Conservation (phyloP, 2,329 filamentous ascomycete genomes). For the Trichoderma semiorbis region DNA sequence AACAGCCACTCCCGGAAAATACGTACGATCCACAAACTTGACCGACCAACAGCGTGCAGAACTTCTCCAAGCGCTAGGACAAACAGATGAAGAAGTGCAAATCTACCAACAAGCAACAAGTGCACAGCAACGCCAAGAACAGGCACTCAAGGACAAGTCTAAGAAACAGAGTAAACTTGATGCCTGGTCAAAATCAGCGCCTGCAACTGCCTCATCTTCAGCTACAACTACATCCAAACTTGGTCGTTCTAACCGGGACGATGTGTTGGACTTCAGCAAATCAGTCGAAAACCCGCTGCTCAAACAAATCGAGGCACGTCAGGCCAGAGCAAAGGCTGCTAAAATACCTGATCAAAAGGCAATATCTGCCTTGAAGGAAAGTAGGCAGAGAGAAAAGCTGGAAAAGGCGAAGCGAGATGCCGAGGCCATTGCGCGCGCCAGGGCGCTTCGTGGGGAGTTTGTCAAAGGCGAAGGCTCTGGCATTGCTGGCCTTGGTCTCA, state of each 20-base stretch:
- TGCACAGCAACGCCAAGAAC: conserved; percentile 25
- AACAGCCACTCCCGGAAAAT: conserved; percentile 51
- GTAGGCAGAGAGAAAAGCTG: conserved; percentile 70
- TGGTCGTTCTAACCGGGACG: conserved; percentile 42
- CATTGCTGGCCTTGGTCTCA: conserved; percentile 64
- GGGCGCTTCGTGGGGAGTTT: conserved; percentile 39
- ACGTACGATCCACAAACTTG: conserved; percentile 71
- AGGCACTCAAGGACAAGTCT: conserved; percentile 32
- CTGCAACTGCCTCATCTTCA: conserved; percentile 23
- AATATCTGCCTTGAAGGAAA: conserved; percentile 58
- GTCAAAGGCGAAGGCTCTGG: conserved; percentile 71
- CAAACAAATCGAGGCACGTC: conserved; percentile 43
- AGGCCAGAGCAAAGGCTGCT: conserved; percentile 28
- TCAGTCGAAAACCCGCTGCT: conserved; percentile 47
- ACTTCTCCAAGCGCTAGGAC: conserved; percentile 61
- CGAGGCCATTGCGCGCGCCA: conserved; percentile 67
- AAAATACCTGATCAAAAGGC: conserved; percentile 36
- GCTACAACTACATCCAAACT: conserved; percentile 21
- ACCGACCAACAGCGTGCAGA: conserved; percentile 81
- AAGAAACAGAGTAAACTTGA: conserved; percentile 62
- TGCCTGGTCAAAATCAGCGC: conserved; percentile 55
- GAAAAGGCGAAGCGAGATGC: conserved; percentile 70
- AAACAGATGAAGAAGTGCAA: conserved; percentile 54
- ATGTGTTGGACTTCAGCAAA: conserved; percentile 45
- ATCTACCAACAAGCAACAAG: conserved; percentile 41